phyloP scores from a whole-genome alignment of 2,329 filamentous ascomycete genomes.

The Pseudohalonectria lignicola region DNA sequence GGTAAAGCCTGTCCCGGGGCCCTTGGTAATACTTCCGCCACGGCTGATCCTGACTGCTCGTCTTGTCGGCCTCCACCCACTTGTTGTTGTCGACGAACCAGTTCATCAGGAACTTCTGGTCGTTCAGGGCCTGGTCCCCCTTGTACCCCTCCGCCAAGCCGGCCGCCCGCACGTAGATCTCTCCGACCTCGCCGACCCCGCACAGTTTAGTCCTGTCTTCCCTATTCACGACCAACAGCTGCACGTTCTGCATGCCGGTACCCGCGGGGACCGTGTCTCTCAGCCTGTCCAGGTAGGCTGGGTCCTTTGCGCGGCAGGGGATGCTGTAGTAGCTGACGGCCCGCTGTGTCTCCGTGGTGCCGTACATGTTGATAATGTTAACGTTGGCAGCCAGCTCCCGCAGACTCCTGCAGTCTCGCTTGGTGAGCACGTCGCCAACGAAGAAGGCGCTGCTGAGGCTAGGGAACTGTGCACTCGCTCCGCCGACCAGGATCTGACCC shows the following conservation, averaged over 20 bases:
- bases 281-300: slow-evolving; percentile 32
- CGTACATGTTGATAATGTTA: slow-evolving; percentile 76
- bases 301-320: slow-evolving; percentile 51
- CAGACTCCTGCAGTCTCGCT: slow-evolving; percentile 67
- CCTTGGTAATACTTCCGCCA: slow-evolving; percentile 75
- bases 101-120: slow-evolving; percentile 69
- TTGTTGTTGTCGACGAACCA: slow-evolving; percentile 72
- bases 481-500: slow-evolving; percentile 89
- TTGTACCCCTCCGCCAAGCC: slow-evolving; percentile 61
- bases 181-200: slow-evolving; percentile 69
- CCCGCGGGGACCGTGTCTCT: slow-evolving; percentile 72
- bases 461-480: slow-evolving; percentile 66
- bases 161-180: slow-evolving; percentile 72
- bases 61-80: slow-evolving; percentile 56
- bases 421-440: slow-evolving; percentile 84
- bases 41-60: slow-evolving; percentile 44
- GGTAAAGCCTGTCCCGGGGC: slow-evolving; percentile 75
- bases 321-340: slow-evolving; percentile 78
- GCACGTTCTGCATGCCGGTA: slow-evolving; percentile 78
- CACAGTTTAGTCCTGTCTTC: slow-evolving; percentile 58
- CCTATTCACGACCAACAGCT: slow-evolving; percentile 73
- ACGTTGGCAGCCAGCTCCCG: slow-evolving; percentile 65
- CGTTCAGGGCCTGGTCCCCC: slow-evolving; percentile 46
- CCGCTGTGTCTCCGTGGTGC: slow-evolving; percentile 75
- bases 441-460: slow-evolving; percentile 74